Evolutionary conservation across 306 rosid species (phyloP), one percentile per base, ranked within the genome.

Genomic region (Psophocarpus tetragonolobus): DNA sequence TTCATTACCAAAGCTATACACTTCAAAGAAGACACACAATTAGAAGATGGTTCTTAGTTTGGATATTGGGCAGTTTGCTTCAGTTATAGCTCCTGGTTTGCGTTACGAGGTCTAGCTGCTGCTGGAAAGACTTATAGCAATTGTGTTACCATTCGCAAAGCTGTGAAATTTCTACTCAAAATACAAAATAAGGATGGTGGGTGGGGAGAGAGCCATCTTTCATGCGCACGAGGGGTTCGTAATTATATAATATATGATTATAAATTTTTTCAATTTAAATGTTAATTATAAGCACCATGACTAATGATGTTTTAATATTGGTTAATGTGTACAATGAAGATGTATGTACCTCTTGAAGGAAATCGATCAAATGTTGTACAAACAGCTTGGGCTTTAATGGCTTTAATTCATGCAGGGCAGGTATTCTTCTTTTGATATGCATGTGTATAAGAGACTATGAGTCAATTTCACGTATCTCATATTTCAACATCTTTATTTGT

Each of bases 121-220:
- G 87, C 85, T 8, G 91, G 87, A 15, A 84, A 78, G 60, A 90
- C 84, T 30, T 87, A 74, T 70, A 24, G 20, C 44, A 68, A 78
- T 12, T 82, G 83, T 47, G 6, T 41, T 57, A 44, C 91, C 6
- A 75, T 86, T 21, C 84, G 85, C 9, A 90, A 72, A 71, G 87
- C 65, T 0, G 85, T 84, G 0, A 39, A 70, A 1, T 90, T 90
- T 76, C 77, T 90, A 8, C 87, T 90, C 10, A 32, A 12, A 24
- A 21, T 64, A 32, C 91, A 85, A 36, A 81, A 58, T 14, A 75
- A 84, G 0, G 74, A 90, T 27, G 94, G 94, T 29, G 94, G 94
- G 1, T 87, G 94, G 94, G 94, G 90, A 10, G 94, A 90, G 35
- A 86, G 94, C 41, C 84, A 83, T 64, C 73, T 80, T 48, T 90